Evolutionary conservation across 2,329 filamentous ascomycete genomes (phyloP), one percentile per base, ranked within the genome.

Genomic region (Fusarium sp.): DNA sequence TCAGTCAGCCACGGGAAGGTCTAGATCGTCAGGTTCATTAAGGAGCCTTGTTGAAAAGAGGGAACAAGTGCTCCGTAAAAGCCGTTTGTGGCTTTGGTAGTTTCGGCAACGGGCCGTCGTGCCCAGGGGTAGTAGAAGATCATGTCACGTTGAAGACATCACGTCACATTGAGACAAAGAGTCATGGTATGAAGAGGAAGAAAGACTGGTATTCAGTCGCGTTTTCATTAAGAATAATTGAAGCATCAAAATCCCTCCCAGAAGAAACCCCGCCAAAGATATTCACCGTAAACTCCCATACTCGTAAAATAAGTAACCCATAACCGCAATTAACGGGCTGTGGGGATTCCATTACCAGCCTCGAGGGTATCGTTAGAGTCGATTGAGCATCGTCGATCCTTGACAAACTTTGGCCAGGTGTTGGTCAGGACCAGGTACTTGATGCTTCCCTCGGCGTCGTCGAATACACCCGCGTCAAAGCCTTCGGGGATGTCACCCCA

Each of bases 371-470:
- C 78, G 24, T 73, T 72, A 9, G 78, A 78, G 57, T 83, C 82
- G 41, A 81, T 74, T 1, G 81, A 83, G n/a, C 77, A 75, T 37
- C 81, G 76, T 57, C 81, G 76, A 60, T 87, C 85, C 67, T 81
- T 84, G 68, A 90, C 86, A 71, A 88, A 91, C 78, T 89, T 90
- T 39, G 88, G 88, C 92, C 92, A 93, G 0, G 92, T 93, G 79
- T 93, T 93, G 16, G 91, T 92, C 64, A 93, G 83, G 3, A 93
- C 91, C 9, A 93, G 85, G 69, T 92, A 92, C 81, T 92, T 92
- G 82, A 93, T 89, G 76, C 87, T 89, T 16, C 82, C 80, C 77
- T 92, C 88, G 0, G 91, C 88, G 20, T 84, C 86, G 75, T 92
- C 90, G 75, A 93, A 93, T 6, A 93, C 85, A 0, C 78, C 79